A percentile compares a stretch with the other conserved stretches of the same genome.
These are phyloP conservation scores for Aureoboletus auriporus DNA, from an alignment of 768 basidiomycete species.

Conservation along the genomic window DNA sequence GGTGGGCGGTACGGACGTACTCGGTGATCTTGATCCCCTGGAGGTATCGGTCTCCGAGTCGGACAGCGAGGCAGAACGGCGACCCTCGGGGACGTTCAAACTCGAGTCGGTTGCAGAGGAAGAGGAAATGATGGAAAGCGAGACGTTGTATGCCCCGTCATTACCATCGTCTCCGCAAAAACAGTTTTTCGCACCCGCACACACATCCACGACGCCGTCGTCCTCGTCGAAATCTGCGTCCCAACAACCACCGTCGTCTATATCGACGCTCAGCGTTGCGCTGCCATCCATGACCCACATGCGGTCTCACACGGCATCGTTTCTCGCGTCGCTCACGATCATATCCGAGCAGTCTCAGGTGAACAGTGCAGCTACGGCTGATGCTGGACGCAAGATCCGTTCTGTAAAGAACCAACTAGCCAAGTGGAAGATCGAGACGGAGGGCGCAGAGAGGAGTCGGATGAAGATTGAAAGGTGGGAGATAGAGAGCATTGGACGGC, in stretches of 20 bases:
- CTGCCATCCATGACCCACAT: constrained; percentile 67
- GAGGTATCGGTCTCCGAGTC: constrained; percentile 29
- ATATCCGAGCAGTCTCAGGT: constrained; percentile 89
- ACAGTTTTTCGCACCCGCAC: constrained; percentile 50
- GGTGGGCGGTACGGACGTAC: constrained; percentile 69
- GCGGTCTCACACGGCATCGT: constrained; percentile 68
- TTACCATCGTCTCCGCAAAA: constrained; percentile 49
- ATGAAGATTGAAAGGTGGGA: constrained; percentile 80
- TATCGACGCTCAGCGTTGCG: constrained; percentile 28
- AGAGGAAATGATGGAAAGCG: constrained; percentile 37
- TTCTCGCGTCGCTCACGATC: constrained; percentile 68
- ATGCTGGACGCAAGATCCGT: constrained; percentile 82
- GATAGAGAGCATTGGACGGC: constrained; percentile 39
- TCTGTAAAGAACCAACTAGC: constrained; percentile 81
- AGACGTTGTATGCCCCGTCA: constrained; percentile 37
- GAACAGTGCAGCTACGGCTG: constrained; percentile 78
- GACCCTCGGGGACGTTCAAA: constrained; percentile 24
- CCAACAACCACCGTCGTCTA: constrained; percentile 25
- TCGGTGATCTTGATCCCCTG: constrained; percentile 66
- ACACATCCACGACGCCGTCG: constrained; percentile 43
- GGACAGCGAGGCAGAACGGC: constrained; percentile 28
- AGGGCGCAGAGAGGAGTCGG: constrained; percentile 79
- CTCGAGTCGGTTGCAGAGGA: constrained; percentile 40
- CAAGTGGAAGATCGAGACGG: constrained; percentile 78
- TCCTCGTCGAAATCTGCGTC: constrained; percentile 42